Base-by-base conservation (phyloP, 305 asterid genomes). In the Rubia balearica region DNA sequence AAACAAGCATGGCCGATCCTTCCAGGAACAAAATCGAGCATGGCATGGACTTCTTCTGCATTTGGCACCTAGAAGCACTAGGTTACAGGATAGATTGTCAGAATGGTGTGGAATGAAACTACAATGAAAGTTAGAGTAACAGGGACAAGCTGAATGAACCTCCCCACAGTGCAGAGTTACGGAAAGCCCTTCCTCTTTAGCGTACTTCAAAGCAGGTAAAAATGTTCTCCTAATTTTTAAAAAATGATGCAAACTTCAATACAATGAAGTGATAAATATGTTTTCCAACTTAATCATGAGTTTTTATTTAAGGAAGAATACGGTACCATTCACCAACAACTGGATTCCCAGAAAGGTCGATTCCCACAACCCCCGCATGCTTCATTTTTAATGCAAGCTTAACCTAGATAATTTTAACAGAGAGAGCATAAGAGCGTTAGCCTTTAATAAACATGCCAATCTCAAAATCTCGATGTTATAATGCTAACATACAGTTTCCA, bases 1-100 rank as follows among this genome's bases (percentile, higher is more conserved):
- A 87, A 93, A 82, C 98, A 93, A 71, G 98, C 98, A 81, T 93
- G 98, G 41, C 98, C 98, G 65, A 90, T 89, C 78, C 98, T 90
- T 71, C 75, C 76, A 0, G 97, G 98, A 70, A 76, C 81, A 87
- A 93, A 89, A 78, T 86, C 87, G 45, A 93, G 87, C 97, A 93
- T 93, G 19, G 92, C 84, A 30, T 57, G 85, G 74, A 93, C 86
- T 87, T 93, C 97, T 72, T 78, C 79, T 49, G 84, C 82, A 85
- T 90, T 89, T 64, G 95, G 91, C 60, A 93, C 97, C 98, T 93
- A 89, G 70, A 89, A 81, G 80, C 86, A 86, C 87, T 81, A 85
- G 81, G 89, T 77, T 76, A 80, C 53, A 73, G 64, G 41, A 14
- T 9, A 69, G 80, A 60, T 60, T 73, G 70, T 83, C 83, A 80